phyloP scores from a whole-genome alignment of 1,284 basidiomycete genomes.

The Fomitopsis betulina region DNA sequence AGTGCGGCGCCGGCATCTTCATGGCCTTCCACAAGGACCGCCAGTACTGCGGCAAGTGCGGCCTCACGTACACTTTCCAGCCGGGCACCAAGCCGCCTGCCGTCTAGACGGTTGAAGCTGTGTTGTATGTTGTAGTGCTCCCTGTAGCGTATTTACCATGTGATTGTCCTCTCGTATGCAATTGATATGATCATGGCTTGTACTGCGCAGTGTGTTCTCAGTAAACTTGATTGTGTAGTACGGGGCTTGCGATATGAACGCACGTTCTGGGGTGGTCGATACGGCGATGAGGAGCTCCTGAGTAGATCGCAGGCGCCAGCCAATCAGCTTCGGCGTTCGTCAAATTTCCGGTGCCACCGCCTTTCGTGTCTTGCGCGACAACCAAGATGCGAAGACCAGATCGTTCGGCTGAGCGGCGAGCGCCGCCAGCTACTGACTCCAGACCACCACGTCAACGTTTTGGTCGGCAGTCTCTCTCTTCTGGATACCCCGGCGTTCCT shows the following conservation, averaged over 20 bases:
- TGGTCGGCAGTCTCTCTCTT: neutral
- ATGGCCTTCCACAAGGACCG: conserved; percentile 96
- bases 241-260: neutral
- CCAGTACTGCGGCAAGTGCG: conserved; percentile 95
- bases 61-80: conserved; percentile 86
- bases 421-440: neutral
- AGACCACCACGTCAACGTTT: neutral
- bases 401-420: neutral
- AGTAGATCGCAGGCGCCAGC: neutral
- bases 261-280: neutral
- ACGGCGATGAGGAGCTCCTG: neutral
- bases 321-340: neutral
- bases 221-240: no score
- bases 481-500: neutral
- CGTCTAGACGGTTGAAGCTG: conserved; percentile 34
- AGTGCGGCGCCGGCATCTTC: conserved; percentile 95
- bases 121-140: neutral
- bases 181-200: neutral
- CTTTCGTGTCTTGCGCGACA: neutral
- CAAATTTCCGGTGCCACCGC: neutral
- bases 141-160: conserved; percentile 1
- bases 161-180: neutral
- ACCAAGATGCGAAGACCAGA: neutral
- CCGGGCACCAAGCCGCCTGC: conserved; percentile 73
- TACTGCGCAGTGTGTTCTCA: neutral